Conservation (phyloP, 1,284 basidiomycete species). For the Athelia psychrophila region DNA sequence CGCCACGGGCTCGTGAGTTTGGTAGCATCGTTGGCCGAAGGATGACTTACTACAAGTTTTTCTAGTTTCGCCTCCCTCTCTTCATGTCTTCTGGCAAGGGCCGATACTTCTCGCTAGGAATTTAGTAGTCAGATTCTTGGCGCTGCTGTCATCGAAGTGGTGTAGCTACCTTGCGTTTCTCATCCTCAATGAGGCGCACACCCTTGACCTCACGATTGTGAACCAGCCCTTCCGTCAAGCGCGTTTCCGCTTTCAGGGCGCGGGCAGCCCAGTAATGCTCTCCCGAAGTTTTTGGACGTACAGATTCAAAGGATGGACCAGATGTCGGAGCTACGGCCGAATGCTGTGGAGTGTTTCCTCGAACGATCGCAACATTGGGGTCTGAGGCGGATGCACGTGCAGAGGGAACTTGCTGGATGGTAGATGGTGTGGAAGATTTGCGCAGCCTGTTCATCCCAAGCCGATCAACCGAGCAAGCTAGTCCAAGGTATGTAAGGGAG, state of each 20-base stretch:
- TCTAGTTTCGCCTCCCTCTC: slow-evolving; percentile 1
- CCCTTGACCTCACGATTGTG: not conserved
- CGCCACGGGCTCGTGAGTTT: no score
- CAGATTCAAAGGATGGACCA: not conserved
- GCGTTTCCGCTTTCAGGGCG: slow-evolving; percentile 1
- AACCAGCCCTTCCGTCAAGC: not conserved
- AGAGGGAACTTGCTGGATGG: no score
- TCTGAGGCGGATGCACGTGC: no score
- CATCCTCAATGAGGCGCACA: not conserved
- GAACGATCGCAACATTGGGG: no score
- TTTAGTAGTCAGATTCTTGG: not conserved
- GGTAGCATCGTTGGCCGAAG: no score
- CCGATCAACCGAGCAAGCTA: slow-evolving; percentile 2
- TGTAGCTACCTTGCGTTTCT: slow-evolving; percentile 1
- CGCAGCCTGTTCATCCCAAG: no score
- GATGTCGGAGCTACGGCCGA: no score
- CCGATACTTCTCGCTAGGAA: not conserved
- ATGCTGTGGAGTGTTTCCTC: no score
- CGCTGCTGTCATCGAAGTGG: no score
- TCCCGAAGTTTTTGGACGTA: not conserved
- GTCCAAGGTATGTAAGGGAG: not conserved
- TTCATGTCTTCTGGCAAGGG: not conserved
- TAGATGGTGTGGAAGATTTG: no score
- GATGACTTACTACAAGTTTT: not conserved
- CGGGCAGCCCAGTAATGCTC: slow-evolving; percentile 4